Evolutionary conservation across 2,329 filamentous ascomycete species (phyloP), one percentile per base, ranked within the genome.

Genomic region (Penicillium sp.): DNA sequence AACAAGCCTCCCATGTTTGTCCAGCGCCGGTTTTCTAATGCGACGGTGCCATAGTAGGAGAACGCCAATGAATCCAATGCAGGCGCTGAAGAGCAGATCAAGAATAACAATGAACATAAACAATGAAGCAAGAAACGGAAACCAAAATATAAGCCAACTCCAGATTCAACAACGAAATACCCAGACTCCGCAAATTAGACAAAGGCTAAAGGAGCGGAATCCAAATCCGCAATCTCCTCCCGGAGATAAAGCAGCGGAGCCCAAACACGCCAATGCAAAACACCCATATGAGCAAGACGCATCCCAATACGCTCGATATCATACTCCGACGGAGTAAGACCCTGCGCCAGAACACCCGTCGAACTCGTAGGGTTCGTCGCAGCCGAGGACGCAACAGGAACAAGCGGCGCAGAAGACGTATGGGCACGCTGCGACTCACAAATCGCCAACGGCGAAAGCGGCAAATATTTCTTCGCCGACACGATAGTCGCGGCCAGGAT

Each of bases 231-330:
- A 33, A 61, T 58, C 45, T 60, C 57, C 37, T 73, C 70, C 22
- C 67, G 62, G 23, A 71, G 62, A 51, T 96, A 96, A 12, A 89
- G 85, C 51, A 96, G 78, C 2, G 85, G 84, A 1, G 84, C 83
- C 91, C 92, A 97, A 3, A 96, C 88, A 47, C 90, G 84, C 92
- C 92, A 97, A 73, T 97, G 92, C 23, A 97, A 77, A 6, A 94
- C 81, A 14, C 89, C 86, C 43, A 97, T 85, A 68, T 97, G 93
- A 6, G 90, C 88, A 49, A 96, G 81, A 44, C 90, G 85, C 43
- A 86, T 88, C 1, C 90, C 85, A 71, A 96, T 84, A 55, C 70
- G 68, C 48, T 77, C 73, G 4, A 75, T 61, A 53, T 73, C 70
- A 29, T 67, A 64, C 29, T 70, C 67, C 33, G 70, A 69, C 20